Conservation (phyloP, 108 stramenopile species). For the Cyclotella kingstonii region DNA sequence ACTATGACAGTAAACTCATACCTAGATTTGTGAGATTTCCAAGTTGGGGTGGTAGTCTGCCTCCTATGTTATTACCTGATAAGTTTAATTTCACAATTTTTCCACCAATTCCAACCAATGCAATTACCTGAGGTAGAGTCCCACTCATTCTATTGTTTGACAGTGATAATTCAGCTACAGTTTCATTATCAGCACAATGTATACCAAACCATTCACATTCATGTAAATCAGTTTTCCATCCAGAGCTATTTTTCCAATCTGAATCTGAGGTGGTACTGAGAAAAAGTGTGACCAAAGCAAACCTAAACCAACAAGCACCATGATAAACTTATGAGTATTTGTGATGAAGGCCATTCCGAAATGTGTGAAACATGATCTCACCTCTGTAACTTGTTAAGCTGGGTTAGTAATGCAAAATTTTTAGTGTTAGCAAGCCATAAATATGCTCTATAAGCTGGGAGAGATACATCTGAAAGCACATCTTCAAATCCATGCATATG, state of each 20-base stretch:
- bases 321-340: not conserved
- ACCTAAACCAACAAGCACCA: not conserved
- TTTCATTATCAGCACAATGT: constrained; percentile 17
- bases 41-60: constrained; percentile 54
- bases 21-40: constrained; percentile 52
- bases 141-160: constrained; percentile 35
- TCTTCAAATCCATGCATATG: constrained; percentile 29
- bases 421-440: constrained; percentile 24
- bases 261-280: constrained; percentile 19
- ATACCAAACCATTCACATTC: constrained; percentile 43
- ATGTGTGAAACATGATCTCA: not conserved
- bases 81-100: constrained; percentile 23
- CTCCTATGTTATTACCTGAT: constrained; percentile 28
- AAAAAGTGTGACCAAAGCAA: constrained; percentile 26
- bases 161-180: constrained; percentile 29
- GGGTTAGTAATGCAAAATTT: constrained; percentile 12
- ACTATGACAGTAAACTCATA: constrained; percentile 17
- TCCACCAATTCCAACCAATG: constrained; percentile 27
- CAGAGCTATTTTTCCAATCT: constrained; percentile 23
- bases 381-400: constrained; percentile 24
- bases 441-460: constrained; percentile 24
- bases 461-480: constrained; percentile 6
- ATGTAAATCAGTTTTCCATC: constrained; percentile 25
- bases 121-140: constrained; percentile 28
- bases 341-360: not conserved